Conservation (phyloP, 2,329 filamentous ascomycete genomes). For the Nemania serpens region DNA sequence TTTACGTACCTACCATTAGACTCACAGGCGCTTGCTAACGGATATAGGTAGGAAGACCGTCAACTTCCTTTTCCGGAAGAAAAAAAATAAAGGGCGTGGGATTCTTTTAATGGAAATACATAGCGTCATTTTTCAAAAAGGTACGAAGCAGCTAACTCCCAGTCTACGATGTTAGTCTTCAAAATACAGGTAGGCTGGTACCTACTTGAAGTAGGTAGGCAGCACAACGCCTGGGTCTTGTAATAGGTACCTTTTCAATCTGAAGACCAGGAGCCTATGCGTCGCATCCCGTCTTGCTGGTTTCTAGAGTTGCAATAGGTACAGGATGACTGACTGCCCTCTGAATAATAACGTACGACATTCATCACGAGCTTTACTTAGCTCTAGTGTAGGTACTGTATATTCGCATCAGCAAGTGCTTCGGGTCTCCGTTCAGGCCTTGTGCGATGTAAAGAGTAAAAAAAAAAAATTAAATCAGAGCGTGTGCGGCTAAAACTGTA, state of each 20-base stretch:
- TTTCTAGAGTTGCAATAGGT: conserved; percentile 5
- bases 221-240: neutral
- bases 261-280: conserved; percentile 26
- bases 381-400: no score
- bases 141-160: neutral
- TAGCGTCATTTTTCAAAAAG: neutral
- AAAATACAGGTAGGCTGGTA: no score
- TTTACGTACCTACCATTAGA: no score
- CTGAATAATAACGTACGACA: conserved; percentile 7
- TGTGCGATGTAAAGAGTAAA: neutral
- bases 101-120: no score
- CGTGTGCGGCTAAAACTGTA: conserved; percentile 13
- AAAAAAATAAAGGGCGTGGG: neutral
- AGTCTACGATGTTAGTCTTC: neutral
- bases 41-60: no score
- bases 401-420: neutral
- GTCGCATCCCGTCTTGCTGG: conserved; percentile 16
- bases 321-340: neutral
- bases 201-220: no score
- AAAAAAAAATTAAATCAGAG: no score
- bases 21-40: no score
- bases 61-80: neutral
- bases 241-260: conserved; percentile 2
- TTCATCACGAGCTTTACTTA: neutral
- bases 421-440: neutral